Evolutionary conservation across 2,329 filamentous ascomycete species (phyloP).

Genomic region (Fusarium nisikadoi): DNA sequence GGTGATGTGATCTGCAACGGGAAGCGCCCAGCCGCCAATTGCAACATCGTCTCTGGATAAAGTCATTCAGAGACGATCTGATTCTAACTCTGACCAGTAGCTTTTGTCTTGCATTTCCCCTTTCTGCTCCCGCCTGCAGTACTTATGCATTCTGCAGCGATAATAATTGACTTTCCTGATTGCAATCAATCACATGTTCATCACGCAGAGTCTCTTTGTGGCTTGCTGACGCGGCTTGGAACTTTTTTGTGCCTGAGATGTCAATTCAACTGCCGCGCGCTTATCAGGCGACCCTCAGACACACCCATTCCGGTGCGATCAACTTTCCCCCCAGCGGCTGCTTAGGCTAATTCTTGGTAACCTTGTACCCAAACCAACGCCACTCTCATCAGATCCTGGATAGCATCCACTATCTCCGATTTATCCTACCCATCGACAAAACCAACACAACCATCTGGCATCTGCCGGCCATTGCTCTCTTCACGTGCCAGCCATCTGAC

Average conservation of each 20-base stretch:
- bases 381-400: slow-evolving; percentile 34
- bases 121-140: slow-evolving; percentile 1
- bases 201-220: slow-evolving; percentile 1
- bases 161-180: slow-evolving; percentile 1
- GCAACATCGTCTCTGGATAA: slow-evolving; percentile 24
- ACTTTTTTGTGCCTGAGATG: background rate
- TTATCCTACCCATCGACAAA: slow-evolving; percentile 2
- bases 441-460: background rate
- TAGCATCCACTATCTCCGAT: slow-evolving; percentile 14
- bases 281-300: slow-evolving; percentile 10
- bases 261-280: slow-evolving; percentile 36
- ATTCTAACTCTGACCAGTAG: background rate
- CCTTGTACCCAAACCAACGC: slow-evolving; percentile 18
- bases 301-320: background rate
- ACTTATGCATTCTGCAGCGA: background rate
- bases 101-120: slow-evolving; percentile 1
- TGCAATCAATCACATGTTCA: slow-evolving; percentile 15
- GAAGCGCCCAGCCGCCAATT: slow-evolving; percentile 33
- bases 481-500: slow-evolving; percentile 30
- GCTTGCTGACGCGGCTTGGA: slow-evolving; percentile 19
- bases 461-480: slow-evolving; percentile 6
- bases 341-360: slow-evolving; percentile 29
- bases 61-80: background rate
- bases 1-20: slow-evolving; percentile 27
- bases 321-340: background rate